phyloP scores from a whole-genome alignment of 192 early-diverging fungal species.

The Coemansia sp. region DNA sequence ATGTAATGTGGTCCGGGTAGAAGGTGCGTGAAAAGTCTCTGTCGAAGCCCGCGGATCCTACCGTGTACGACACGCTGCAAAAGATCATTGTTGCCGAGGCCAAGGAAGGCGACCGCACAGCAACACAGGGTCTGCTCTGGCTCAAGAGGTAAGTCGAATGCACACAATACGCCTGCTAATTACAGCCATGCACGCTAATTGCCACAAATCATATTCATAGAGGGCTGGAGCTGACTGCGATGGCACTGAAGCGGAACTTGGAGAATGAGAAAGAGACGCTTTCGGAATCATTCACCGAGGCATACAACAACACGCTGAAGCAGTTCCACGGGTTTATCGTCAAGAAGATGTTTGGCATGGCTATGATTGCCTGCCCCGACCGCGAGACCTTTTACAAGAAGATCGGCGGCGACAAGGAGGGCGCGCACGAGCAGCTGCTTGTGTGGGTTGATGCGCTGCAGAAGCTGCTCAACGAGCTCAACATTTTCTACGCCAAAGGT shows the following conservation, averaged over 20 bases:
- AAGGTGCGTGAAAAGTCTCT: conserved; percentile 66
- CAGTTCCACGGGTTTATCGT: conserved; percentile 70
- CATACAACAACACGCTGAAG: conserved; percentile 69
- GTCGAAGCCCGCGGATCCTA: conserved; percentile 57
- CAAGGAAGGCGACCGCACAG: conserved; percentile 76
- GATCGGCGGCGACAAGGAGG: conserved; percentile 64
- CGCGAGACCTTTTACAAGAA: conserved; percentile 87
- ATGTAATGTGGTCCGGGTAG: no score
- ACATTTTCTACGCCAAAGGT: conserved; percentile 56
- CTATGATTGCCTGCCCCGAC: conserved; percentile 89
- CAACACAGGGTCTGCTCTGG: conserved; percentile 93
- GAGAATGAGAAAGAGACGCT: conserved; percentile 60
- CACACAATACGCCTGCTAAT: background rate
- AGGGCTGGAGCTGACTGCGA: conserved; percentile 75
- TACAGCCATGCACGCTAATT: background rate
- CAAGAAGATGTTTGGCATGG: conserved; percentile 64
- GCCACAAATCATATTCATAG: conserved; percentile 32
- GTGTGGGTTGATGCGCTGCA: conserved; percentile 78
- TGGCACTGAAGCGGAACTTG: conserved; percentile 63
- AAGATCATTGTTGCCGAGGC: conserved; percentile 73
- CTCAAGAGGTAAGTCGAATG: conserved; percentile 60
- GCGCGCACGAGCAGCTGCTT: conserved; percentile 58
- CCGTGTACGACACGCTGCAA: conserved; percentile 74
- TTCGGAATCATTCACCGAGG: conserved; percentile 66
- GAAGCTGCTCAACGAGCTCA: conserved; percentile 63